Evolutionary conservation across 2,329 filamentous ascomycete genomes (phyloP).

Genomic region (Claviceps pazoutovae): DNA sequence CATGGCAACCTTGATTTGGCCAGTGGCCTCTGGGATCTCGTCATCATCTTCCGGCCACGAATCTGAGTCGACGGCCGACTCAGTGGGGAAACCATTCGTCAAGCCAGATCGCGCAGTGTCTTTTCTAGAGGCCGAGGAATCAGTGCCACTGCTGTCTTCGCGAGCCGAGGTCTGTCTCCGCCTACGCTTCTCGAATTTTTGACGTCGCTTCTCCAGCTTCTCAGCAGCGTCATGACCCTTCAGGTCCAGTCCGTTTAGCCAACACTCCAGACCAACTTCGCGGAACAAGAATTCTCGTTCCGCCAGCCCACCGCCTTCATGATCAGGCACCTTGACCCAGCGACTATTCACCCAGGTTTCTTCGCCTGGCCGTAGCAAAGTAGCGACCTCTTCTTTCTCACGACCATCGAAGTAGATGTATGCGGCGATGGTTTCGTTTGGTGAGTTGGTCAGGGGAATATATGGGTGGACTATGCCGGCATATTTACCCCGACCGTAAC

Average conservation of each 20-base stretch:
- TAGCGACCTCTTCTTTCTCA: slow-evolving; percentile 92
- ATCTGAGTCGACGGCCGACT: slow-evolving; percentile 53
- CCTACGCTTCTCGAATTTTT: slow-evolving; percentile 60
- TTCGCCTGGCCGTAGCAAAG: slow-evolving; percentile 77
- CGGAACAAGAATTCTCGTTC: slow-evolving; percentile 96
- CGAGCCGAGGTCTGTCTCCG: slow-evolving; percentile 42
- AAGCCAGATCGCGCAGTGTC: slow-evolving; percentile 69
- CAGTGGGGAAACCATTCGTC: slow-evolving; percentile 60
- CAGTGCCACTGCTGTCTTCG: slow-evolving; percentile 20
- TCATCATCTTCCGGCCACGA: slow-evolving; percentile 70
- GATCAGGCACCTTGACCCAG: slow-evolving; percentile 88
- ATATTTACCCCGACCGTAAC: slow-evolving; percentile 31
- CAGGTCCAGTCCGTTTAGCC: slow-evolving; percentile 93
- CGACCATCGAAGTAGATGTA: slow-evolving; percentile 99
- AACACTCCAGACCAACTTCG: slow-evolving; percentile 88
- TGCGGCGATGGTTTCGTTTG: slow-evolving; percentile 93
- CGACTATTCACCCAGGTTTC: slow-evolving; percentile 98
- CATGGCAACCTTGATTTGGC: slow-evolving; percentile 95
- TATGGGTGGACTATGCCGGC: slow-evolving; percentile 62
- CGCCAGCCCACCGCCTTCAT: slow-evolving; percentile 84
- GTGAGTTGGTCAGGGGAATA: slow-evolving; percentile 78
- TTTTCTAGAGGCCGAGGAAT: slow-evolving; percentile 24
- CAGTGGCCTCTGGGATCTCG: slow-evolving; percentile 82
- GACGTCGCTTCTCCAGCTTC: slow-evolving; percentile 75
- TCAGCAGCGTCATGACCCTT: slow-evolving; percentile 83